Percentiles rank a stretch among this genome's conserved stretches.
phyloP scores from a whole-genome alignment of 805 yeast genomes.

The Dipodascopsis uninucleata region DNA sequence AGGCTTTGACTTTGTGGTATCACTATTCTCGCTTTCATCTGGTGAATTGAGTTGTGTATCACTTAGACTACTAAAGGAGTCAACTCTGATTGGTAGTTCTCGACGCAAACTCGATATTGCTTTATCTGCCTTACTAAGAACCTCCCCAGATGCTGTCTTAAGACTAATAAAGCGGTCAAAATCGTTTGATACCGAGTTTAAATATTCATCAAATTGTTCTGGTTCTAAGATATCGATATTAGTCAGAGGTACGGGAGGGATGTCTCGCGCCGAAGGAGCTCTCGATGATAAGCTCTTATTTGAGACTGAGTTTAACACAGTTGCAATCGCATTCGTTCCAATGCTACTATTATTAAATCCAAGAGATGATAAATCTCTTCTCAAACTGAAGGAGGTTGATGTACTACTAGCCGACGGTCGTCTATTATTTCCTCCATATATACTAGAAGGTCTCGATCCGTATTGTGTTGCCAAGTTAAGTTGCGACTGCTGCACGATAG shows the following conservation, averaged over 20 bases:
- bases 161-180: conserved; percentile 43
- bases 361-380: conserved; percentile 19
- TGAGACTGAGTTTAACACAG: conserved; percentile 21
- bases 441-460: conserved; percentile 4
- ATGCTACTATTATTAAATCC: conserved; percentile 23
- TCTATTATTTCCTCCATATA: conserved; percentile 5
- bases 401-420: conserved; percentile 7
- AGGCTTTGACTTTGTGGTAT: conserved; percentile 4
- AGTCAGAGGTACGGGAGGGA: conserved; percentile 72
- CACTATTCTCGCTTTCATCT: conserved; percentile 9
- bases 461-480: conserved; percentile 6
- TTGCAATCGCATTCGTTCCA: conserved; percentile 32
- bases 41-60: conserved; percentile 3
- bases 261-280: conserved; percentile 73
- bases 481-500: conserved; percentile 1
- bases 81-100: too few species aligned
- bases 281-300: conserved; percentile 15
- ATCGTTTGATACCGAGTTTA: conserved; percentile 44
- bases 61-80: background rate
- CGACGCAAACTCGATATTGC: conserved; percentile 4
- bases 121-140: conserved; percentile 25
- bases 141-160: conserved; percentile 19
- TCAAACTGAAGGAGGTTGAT: conserved; percentile 10
- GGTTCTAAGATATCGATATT: conserved; percentile 48
- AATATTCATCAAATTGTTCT: conserved; percentile 44